phyloP scores from a whole-genome alignment of 2,329 filamentous ascomycete species.

The Calonectria fujianensis region DNA sequence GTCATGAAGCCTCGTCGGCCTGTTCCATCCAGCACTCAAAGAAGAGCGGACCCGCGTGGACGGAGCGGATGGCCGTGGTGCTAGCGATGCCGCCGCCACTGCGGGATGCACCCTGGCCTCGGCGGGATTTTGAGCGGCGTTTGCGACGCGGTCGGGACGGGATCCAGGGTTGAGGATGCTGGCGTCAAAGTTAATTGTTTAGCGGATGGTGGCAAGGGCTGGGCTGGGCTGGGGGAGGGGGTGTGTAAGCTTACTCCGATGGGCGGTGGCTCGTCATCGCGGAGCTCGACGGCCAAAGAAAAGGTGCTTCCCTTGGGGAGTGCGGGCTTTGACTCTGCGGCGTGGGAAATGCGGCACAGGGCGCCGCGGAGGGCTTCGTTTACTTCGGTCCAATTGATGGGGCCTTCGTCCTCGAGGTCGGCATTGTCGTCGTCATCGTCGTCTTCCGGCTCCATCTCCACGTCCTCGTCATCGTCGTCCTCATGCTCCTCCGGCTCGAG shows the following conservation, averaged over 20 bases:
- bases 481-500: conserved; percentile 46
- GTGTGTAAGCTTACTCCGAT: conserved; percentile 69
- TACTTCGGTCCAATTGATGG: conserved; percentile 75
- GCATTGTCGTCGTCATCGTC: conserved; percentile 56
- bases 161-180: conserved; percentile 78
- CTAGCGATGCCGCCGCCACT: conserved; percentile 59
- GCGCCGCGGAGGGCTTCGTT: conserved; percentile 84
- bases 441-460: conserved; percentile 25
- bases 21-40: conserved; percentile 80
- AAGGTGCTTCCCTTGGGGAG: conserved; percentile 82
- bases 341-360: conserved; percentile 77
- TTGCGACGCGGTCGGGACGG: conserved; percentile 71
- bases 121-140: conserved; percentile 57
- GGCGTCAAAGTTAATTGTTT: conserved; percentile 27
- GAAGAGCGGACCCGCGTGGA: conserved; percentile 76
- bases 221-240: not conserved
- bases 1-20: conserved; percentile 41
- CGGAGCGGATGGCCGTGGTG: conserved; percentile 71
- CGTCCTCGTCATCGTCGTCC: conserved; percentile 12
- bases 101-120: conserved; percentile 50
- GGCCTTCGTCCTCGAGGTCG: conserved; percentile 47
- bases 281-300: conserved; percentile 84
- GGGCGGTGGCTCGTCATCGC: conserved; percentile 74
- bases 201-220: not conserved
- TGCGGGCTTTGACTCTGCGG: conserved; percentile 72